Evolutionary conservation across 148 eudicot genomes (phyloP).

Genomic region (Silene uniflora): DNA sequence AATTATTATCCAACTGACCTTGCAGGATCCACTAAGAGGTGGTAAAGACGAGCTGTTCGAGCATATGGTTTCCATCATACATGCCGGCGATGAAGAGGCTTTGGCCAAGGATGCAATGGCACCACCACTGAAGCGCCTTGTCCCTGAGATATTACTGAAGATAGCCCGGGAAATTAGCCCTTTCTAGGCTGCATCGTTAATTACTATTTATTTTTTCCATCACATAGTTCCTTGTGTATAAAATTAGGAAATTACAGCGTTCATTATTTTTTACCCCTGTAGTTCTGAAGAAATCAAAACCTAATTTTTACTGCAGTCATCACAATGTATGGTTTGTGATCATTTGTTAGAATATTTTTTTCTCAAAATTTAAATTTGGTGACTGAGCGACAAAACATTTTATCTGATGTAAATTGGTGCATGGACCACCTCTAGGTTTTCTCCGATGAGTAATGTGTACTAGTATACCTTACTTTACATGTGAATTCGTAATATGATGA

Average conservation of each 20-base stretch:
- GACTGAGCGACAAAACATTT: no score
- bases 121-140: conserved; percentile 69
- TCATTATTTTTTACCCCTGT: conserved; percentile 9
- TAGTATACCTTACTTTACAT: no score
- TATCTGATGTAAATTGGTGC: no score
- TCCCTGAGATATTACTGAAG: conserved; percentile 69
- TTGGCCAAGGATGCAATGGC: conserved; percentile 71
- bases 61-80: conserved; percentile 53
- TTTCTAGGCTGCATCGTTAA: conserved; percentile 39
- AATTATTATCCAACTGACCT: neutral
- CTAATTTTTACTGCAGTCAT: neutral
- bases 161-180: conserved; percentile 77
- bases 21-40: conserved; percentile 92
- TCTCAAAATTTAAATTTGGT: neutral
- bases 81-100: conserved; percentile 67
- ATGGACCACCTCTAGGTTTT: no score
- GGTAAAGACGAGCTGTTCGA: conserved; percentile 84
- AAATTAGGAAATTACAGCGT: conserved; percentile 19
- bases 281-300: neutral
- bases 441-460: no score
- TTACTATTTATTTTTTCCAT: conserved; percentile 8
- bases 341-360: neutral
- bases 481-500: no score
- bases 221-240: conserved; percentile 12
- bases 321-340: conserved; percentile 1